Conservation (phyloP, 768 basidiomycete genomes). For the Pleurotus pulmonarius region DNA sequence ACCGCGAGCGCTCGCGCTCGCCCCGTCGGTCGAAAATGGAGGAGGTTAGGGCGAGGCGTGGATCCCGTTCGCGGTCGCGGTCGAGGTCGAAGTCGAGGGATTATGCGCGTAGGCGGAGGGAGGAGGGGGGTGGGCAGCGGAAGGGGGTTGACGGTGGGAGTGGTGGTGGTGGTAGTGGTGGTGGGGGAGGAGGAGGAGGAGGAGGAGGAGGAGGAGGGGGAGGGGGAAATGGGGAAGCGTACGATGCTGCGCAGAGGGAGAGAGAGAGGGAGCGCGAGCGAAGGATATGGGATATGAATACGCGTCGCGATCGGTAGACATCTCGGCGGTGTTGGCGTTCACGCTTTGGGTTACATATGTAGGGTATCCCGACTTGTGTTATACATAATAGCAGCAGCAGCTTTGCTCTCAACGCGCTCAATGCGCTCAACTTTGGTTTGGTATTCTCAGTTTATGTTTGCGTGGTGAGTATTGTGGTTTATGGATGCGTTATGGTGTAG, state of each 20-base stretch:
- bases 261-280: slow-evolving; percentile 42
- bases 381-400: too few species aligned
- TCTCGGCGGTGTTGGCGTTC: too few species aligned
- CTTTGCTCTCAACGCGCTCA: too few species aligned
- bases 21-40: neutral
- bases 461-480: neutral
- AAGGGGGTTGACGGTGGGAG: slow-evolving; percentile 19
- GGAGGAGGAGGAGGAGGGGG: neutral
- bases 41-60: slow-evolving; percentile 13
- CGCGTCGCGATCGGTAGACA: slow-evolving; percentile 28
- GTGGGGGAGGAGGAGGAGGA: slow-evolving; percentile 18
- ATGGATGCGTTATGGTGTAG: neutral
- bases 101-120: slow-evolving; percentile 15
- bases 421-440: too few species aligned
- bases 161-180: too few species aligned
- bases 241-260: slow-evolving; percentile 28
- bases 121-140: slow-evolving; percentile 3
- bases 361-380: too few species aligned
- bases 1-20: slow-evolving; percentile 22
- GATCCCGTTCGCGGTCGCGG: slow-evolving; percentile 13
- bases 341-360: too few species aligned
- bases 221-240: slow-evolving; percentile 12
- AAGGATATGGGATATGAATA: slow-evolving; percentile 48
- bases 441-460: too few species aligned
- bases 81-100: slow-evolving; percentile 13